These are phyloP conservation scores for Alternaria longipes DNA, from an alignment of 2,329 filamentous ascomycete genomes.

Conservation along the genomic window DNA sequence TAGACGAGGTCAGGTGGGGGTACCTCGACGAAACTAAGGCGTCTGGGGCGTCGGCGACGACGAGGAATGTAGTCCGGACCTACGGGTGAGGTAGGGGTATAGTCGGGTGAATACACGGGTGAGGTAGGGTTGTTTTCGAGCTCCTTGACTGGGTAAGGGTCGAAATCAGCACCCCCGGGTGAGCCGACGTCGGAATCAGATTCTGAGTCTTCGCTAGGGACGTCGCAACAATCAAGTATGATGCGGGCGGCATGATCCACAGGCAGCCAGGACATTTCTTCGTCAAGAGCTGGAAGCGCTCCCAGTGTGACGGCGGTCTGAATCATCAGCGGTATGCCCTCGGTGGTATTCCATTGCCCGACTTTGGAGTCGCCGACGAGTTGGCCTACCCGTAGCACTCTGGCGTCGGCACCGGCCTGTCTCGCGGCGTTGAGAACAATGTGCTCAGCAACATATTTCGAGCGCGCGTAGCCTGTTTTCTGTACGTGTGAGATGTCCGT, in stretches of 20 bases:
- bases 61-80: no score
- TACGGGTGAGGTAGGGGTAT: no score
- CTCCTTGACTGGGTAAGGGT: no score
- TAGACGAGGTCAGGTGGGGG: conserved; percentile 51
- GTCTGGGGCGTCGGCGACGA: no score
- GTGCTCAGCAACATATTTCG: conserved; percentile 61
- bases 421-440: conserved; percentile 46
- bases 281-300: conserved; percentile 58
- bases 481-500: conserved; percentile 54
- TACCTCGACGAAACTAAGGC: neutral
- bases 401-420: conserved; percentile 29
- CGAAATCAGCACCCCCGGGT: no score
- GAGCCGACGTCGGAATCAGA: no score
- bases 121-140: no score
- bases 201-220: neutral
- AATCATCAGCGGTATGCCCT: conserved; percentile 62
- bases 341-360: conserved; percentile 61
- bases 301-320: conserved; percentile 57
- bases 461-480: conserved; percentile 62
- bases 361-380: conserved; percentile 58
- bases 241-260: conserved; percentile 55
- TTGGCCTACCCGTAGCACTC: conserved; percentile 57
- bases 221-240: conserved; percentile 32
- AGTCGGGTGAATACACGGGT: no score
- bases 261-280: conserved; percentile 55